Evolutionary conservation across 129 eudicot species (phyloP).

Genomic region (Heracleum sosnowskyi): DNA sequence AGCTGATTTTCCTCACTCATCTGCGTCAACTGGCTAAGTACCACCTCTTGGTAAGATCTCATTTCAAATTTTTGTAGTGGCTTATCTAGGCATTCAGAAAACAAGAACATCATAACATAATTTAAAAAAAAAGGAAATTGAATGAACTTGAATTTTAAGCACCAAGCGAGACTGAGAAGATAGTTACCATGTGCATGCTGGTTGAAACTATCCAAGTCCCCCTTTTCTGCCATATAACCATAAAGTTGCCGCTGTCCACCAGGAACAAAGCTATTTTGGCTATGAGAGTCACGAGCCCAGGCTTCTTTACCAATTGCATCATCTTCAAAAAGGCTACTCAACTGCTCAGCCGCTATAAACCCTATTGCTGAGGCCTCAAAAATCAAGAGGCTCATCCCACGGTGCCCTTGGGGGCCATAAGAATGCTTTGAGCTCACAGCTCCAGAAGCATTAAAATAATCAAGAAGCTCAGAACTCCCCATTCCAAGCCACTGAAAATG

Average conservation of each 20-base stretch:
- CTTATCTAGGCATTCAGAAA: not conserved
- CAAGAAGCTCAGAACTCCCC: slow-evolving; percentile 78
- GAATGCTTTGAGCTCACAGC: slow-evolving; percentile 61
- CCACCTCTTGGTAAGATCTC: not conserved
- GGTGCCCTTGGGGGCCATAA: slow-evolving; percentile 88
- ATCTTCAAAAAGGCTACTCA: too few species aligned
- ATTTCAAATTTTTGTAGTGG: not conserved
- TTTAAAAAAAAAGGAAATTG: too few species aligned
- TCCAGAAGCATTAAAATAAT: slow-evolving; percentile 42
- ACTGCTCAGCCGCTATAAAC: too few species aligned
- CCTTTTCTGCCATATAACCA: slow-evolving; percentile 63
- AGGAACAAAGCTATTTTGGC: slow-evolving; percentile 20
- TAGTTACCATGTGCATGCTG: slow-evolving; percentile 53
- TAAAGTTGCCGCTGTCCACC: slow-evolving; percentile 63
- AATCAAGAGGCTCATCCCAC: slow-evolving; percentile 67
- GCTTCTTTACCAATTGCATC: slow-evolving; percentile 38
- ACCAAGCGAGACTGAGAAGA: not conserved
- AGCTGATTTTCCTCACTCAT: too few species aligned
- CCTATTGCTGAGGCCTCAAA: slow-evolving; percentile 57
- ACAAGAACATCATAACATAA: not conserved
- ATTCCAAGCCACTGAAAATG: slow-evolving; percentile 77
- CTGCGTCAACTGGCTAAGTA: too few species aligned
- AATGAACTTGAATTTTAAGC: too few species aligned
- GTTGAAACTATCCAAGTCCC: slow-evolving; percentile 59
- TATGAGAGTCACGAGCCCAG: slow-evolving; percentile 32